These are phyloP conservation scores for Decorospora gaudefroyi DNA, from an alignment of 2,329 filamentous ascomycete genomes.

Conservation along the genomic window DNA sequence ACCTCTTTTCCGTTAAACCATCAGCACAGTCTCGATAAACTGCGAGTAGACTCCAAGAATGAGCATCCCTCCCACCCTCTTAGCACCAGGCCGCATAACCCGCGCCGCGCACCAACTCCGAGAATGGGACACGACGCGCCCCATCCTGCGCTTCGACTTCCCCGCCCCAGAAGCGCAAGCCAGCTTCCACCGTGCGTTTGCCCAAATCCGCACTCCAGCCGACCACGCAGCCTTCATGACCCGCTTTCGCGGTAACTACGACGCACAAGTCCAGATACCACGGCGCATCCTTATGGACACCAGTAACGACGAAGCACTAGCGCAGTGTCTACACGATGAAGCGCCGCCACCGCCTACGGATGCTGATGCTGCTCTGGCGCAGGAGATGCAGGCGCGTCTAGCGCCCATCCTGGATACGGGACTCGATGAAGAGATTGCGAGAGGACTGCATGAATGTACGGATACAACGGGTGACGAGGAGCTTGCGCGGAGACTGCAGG, in stretches of 20 bases:
- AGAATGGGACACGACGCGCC: not conserved
- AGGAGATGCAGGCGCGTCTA: not conserved
- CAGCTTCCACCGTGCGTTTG: slow-evolving; percentile 4
- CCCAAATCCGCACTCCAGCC: not conserved
- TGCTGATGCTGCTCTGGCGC: not conserved
- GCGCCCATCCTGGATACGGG: too few relatives aligned
- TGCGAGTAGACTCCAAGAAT: too few relatives aligned
- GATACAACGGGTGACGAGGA: not conserved
- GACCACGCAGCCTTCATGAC: not conserved
- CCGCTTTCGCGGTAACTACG: slow-evolving; percentile 1
- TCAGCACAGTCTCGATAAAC: too few relatives aligned
- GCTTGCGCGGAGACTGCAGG: not conserved
- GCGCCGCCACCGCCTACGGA: not conserved
- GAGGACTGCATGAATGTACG: too few relatives aligned
- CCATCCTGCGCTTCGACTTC: slow-evolving; percentile 6
- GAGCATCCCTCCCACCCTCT: rapidly evolving
- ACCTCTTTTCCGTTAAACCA: too few relatives aligned
- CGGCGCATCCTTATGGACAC: not conserved
- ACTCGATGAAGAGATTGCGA: too few relatives aligned
- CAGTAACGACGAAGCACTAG: not conserved
- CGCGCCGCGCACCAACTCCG: not conserved
- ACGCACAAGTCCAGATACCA: not conserved
- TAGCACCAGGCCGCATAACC: not conserved
- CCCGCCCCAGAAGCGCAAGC: not conserved
- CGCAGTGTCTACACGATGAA: not conserved